phyloP scores from a whole-genome alignment of 345 rosid species.

The Bruguiera gymnorhiza region DNA sequence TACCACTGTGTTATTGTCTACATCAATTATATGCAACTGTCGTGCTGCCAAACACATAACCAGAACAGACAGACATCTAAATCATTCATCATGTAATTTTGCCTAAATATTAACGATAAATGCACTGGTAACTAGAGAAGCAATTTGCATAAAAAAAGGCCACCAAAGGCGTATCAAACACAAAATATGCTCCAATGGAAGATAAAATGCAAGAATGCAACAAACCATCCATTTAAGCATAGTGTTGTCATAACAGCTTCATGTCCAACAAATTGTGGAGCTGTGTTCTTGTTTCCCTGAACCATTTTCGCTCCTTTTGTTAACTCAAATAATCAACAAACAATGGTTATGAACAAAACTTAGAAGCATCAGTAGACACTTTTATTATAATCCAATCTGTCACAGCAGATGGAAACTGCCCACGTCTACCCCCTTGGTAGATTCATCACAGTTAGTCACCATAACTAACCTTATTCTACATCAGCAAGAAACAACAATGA shows the following conservation, averaged over 20 bases:
- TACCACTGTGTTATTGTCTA: too few relatives aligned
- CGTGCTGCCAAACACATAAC: too few relatives aligned
- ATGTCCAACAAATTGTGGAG: slow-evolving; percentile 86
- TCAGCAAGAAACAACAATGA: not conserved
- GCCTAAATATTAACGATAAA: not conserved
- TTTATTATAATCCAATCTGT: slow-evolving; percentile 82
- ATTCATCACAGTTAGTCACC: slow-evolving; percentile 43
- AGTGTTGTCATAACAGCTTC: slow-evolving; percentile 87
- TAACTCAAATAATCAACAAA: slow-evolving; percentile 13
- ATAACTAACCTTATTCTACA: slow-evolving; percentile 65
- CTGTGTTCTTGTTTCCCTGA: slow-evolving; percentile 95
- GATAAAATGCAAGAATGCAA: slow-evolving; percentile 9
- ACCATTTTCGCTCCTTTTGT: slow-evolving; percentile 20
- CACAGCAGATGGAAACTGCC: slow-evolving; percentile 83
- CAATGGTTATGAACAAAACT: slow-evolving; percentile 2
- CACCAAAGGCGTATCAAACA: not conserved
- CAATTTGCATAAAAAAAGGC: not conserved
- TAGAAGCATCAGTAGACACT: slow-evolving; percentile 37
- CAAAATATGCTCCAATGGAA: not conserved
- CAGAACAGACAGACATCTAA: not conserved
- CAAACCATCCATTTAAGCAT: slow-evolving; percentile 94
- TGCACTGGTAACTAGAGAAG: not conserved
- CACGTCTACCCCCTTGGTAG: slow-evolving; percentile 62
- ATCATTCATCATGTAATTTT: not conserved
- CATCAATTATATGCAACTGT: too few relatives aligned